Evolutionary conservation across 257 asterid genomes (phyloP).

Genomic region (Thymus mandschuricus): DNA sequence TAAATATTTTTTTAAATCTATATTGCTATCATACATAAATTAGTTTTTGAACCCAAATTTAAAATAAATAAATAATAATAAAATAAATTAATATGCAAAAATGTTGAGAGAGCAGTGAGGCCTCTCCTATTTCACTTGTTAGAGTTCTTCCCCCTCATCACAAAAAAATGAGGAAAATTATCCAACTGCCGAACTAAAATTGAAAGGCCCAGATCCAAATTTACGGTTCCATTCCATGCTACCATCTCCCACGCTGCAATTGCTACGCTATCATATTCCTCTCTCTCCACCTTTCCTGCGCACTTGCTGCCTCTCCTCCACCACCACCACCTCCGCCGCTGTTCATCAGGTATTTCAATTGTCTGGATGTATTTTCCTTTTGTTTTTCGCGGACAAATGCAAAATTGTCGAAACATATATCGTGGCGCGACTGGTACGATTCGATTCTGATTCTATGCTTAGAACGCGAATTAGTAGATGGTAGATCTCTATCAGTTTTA

Average conservation of each 20-base stretch:
- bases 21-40: no score
- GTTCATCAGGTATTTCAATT: slow-evolving; percentile 29
- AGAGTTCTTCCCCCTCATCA: background rate
- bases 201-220: slow-evolving; percentile 21
- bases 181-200: slow-evolving; percentile 21
- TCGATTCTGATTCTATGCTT: background rate
- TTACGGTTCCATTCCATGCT: slow-evolving; percentile 1
- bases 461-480: background rate
- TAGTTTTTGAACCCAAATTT: no score
- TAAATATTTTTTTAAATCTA: no score
- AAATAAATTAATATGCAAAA: background rate
- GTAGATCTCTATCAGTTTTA: slow-evolving; percentile 5
- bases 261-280: slow-evolving; percentile 26
- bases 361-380: background rate
- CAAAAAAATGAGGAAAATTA: slow-evolving; percentile 14
- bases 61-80: no score
- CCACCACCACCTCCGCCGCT: slow-evolving; percentile 26
- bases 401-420: background rate
- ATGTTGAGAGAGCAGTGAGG: background rate
- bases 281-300: slow-evolving; percentile 29
- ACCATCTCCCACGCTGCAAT: slow-evolving; percentile 22
- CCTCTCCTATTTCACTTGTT: background rate
- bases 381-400: background rate
- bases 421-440: slow-evolving; percentile 14
- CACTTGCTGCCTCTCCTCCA: slow-evolving; percentile 30